phyloP scores from a whole-genome alignment of 1,284 basidiomycete species.

The Tilletia setariae region DNA sequence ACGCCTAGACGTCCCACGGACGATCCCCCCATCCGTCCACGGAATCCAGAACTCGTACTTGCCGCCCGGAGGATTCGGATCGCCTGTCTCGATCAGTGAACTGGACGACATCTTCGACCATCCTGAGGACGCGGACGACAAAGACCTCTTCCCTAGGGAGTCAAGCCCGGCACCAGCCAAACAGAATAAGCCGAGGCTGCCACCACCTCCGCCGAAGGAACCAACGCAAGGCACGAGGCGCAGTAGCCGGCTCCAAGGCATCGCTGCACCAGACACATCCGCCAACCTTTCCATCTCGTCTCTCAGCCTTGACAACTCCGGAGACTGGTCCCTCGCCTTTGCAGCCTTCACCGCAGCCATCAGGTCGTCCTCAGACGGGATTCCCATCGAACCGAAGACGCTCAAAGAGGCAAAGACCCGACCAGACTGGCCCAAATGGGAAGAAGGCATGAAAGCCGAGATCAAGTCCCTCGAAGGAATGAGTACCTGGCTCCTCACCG shows the following conservation, averaged over 20 bases:
- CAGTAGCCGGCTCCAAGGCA: too few species aligned
- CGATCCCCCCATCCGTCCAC: neutral
- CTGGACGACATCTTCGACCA: neutral
- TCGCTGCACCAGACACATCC: too few species aligned
- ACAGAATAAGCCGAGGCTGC: too few species aligned
- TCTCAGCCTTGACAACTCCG: too few species aligned
- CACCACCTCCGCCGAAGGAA: too few species aligned
- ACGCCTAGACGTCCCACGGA: neutral
- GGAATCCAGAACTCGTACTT: neutral
- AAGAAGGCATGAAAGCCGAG: neutral
- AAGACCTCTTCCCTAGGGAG: too few species aligned
- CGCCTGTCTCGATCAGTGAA: neutral
- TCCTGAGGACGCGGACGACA: too few species aligned
- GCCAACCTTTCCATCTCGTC: too few species aligned
- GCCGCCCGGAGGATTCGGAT: neutral
- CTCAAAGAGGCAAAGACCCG: neutral
- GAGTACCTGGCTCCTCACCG: neutral
- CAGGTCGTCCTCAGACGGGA: neutral
- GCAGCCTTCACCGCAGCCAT: conserved; percentile 1
- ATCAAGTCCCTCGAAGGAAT: neutral
- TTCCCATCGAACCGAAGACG: neutral
- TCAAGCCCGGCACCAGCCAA: too few species aligned
- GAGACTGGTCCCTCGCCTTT: too few species aligned
- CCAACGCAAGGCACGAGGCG: too few species aligned
- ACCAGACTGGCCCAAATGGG: neutral